Evolutionary conservation across 805 yeast species (phyloP), one percentile per base, ranked within the genome.

Genomic region (Ogataea haglerorum): DNA sequence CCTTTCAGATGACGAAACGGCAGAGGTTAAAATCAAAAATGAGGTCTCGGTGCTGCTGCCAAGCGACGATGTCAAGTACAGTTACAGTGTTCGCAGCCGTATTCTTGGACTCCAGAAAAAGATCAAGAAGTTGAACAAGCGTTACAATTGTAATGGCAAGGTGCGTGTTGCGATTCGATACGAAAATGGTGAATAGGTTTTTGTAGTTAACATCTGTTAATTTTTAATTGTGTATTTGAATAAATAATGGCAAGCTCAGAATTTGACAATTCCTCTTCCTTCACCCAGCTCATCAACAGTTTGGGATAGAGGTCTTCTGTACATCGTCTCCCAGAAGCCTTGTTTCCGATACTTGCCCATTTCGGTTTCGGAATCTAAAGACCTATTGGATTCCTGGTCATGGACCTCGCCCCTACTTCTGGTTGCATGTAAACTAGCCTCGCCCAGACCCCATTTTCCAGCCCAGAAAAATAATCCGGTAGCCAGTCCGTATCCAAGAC

Each of bases 271-370:
- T 51, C 82, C 81, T 59, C 82, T 68, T 40, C 82, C 82, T 50
- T 66, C 78, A 49, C 95, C 95, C 51, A 86, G 70, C 55, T 80
- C 81, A 46, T 77, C 82, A 19, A 83, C 75, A 8, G 95, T 85
- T 65, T 85, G 89, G 15, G 88, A 78, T 50, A 86, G 66, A 13
- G 95, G 95, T 56, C 85, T 76, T 70, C 95, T 81, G 68, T 80
- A 76, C 59, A 79, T 77, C 26, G 81, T 80, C 49, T 85, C 91
- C 89, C 89, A 87, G 66, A 85, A 84, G 27, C 80, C 80, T 57
- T 76, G 82, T 42, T 59, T 68, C 46, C 64, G 62, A 31, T 64
- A 63, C 17, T 57, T 51, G 21, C 59, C 58, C 31, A 54, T 52
- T 10, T 51, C 54, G 34, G 53, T 50, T 9, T 61, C 63, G 36